Evolutionary conservation across 306 rosid genomes (phyloP), one percentile per base, ranked within the genome.

Genomic region (Prunus salicina): DNA sequence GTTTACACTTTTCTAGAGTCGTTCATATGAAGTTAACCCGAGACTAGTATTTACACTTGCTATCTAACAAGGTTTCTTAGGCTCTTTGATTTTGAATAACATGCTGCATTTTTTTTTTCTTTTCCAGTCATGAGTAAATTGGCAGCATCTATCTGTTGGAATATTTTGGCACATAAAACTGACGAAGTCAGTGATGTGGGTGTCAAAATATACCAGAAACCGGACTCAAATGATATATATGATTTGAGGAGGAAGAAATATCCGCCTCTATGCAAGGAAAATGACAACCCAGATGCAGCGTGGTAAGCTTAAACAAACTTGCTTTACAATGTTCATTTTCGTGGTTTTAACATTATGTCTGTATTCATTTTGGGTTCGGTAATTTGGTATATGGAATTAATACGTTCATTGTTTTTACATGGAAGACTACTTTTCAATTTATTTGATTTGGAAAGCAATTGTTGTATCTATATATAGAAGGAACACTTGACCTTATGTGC

Each of bases 101-200:
- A 8, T 71, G 43, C 9, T 4, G 16, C 56, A 30, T 22, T 71
- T 51, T 69, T 78, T 69, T 88, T 28, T 74, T 81, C 24, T 79
- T 25, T 82, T 86, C 72, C 97, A 95, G 99, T 91, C 64, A 84
- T 90, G 97, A 84, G 87, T 41, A 72, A 71, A 22, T 78, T 89
- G 87, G 83, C 88, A 11, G 92, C 93, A 38, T 88, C 97, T 18
- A 83, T 95, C 75, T 95, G 96, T 86, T 95, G 97, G 98, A 95
- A 95, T 83, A 87, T 95, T 88, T 81, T 95, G 86, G 98, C 97
- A 18, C 93, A 90, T 82, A 95, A 90, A 90, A 92, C 90, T 32
- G 97, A 95, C 63, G 97, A 95, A 68, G 82, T 88, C 46, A 84
- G 91, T 45, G 98, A 95, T 74, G 89, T 90, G 76, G 97, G 97